A percentile compares a stretch with the other conserved stretches of the same genome.
Evolutionary conservation across 805 yeast species (phyloP).

Genomic region (Lipomyces kockii): DNA sequence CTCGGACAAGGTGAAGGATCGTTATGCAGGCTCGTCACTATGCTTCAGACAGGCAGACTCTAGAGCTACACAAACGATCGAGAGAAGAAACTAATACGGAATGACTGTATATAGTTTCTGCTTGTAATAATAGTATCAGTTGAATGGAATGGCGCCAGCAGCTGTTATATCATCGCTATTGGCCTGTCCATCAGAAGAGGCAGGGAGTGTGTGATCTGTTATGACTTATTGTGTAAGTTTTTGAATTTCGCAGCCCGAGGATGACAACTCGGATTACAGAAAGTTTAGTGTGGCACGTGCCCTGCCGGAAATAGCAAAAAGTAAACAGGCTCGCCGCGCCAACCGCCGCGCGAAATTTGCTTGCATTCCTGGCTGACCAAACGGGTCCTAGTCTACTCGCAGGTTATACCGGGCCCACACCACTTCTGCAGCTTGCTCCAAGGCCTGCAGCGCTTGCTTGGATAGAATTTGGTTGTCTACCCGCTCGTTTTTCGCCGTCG

Average conservation of each 20-base stretch:
- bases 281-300: not conserved
- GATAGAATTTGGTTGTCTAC: not conserved
- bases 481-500: not conserved
- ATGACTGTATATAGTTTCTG: too few relatives aligned
- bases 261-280: not conserved
- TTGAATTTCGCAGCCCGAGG: too few relatives aligned
- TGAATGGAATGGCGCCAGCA: too few relatives aligned
- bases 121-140: too few relatives aligned
- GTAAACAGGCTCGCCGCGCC: not conserved
- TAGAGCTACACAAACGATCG: too few relatives aligned
- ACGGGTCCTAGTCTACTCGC: not conserved
- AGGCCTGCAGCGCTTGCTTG: not conserved
- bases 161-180: too few relatives aligned
- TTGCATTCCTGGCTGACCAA: not conserved
- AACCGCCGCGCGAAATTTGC: not conserved
- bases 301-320: not conserved
- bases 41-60: too few relatives aligned
- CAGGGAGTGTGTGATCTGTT: not conserved
- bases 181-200: too few relatives aligned
- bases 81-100: too few relatives aligned
- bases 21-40: too few relatives aligned
- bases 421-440: not conserved
- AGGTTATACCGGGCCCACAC: not conserved
- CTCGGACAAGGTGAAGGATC: too few relatives aligned
- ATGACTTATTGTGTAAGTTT: not conserved